Evolutionary conservation across 2,329 filamentous ascomycete species (phyloP).

Genomic region (Fusarium anthophilum): DNA sequence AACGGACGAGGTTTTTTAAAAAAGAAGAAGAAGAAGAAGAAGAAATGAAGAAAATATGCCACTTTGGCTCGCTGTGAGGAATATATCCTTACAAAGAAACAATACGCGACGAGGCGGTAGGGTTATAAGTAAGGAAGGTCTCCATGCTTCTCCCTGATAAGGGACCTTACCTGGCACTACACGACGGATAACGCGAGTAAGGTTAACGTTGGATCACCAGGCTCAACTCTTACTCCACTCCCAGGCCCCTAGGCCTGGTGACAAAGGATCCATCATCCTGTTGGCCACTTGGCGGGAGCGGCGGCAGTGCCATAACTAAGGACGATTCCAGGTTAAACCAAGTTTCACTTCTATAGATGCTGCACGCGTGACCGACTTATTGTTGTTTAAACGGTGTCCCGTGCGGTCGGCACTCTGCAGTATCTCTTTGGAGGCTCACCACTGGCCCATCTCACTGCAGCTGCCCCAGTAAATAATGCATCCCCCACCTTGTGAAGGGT

Average conservation of each 20-base stretch:
- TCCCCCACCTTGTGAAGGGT: conserved; percentile 14
- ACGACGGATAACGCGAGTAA: conserved; percentile 16
- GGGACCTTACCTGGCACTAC: background rate
- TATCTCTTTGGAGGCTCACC: background rate
- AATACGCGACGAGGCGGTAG: background rate
- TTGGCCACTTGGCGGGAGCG: conserved; percentile 7
- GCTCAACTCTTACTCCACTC: conserved; percentile 6
- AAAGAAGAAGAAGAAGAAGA: background rate
- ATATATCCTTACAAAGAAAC: background rate
- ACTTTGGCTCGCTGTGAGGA: background rate
- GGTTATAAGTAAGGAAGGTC: background rate
- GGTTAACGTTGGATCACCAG: conserved; percentile 18
- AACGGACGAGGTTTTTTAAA: no score
- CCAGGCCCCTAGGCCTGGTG: conserved; percentile 11
- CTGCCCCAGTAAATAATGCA: conserved; percentile 11
- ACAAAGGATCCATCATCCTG: conserved; percentile 1
- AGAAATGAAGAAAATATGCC: background rate
- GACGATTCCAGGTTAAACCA: conserved; percentile 10
- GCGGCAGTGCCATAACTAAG: conserved; percentile 11
- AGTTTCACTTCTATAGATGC: conserved; percentile 17
- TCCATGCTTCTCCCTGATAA: background rate
- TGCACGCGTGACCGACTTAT: conserved; percentile 23
- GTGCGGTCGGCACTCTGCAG: background rate
- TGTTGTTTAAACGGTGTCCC: conserved; percentile 12
- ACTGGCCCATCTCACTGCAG: conserved; percentile 14